Percentiles rank a stretch among this genome's conserved stretches.
These are phyloP conservation scores for Colletotrichum zoysiae DNA, from an alignment of 2,329 filamentous ascomycete species.

Conservation along the genomic window DNA sequence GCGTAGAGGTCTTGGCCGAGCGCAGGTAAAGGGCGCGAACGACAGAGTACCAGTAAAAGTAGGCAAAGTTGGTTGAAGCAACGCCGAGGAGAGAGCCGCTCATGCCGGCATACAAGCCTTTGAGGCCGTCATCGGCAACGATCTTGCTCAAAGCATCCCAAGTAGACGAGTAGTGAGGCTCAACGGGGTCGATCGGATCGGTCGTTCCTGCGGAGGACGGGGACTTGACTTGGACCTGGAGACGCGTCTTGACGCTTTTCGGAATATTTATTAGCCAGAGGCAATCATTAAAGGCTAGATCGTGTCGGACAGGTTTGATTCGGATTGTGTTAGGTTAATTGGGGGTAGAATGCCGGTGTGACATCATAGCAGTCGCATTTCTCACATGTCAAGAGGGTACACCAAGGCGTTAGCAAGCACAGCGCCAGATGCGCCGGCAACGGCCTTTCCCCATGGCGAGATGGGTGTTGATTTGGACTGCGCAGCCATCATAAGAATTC, in stretches of 20 bases:
- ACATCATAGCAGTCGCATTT: slow-evolving; percentile 16
- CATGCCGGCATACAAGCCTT: slow-evolving; percentile 91
- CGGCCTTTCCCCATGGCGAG: slow-evolving; percentile 92
- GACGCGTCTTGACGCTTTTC: slow-evolving; percentile 88
- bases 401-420: slow-evolving; percentile 95
- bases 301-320: neutral
- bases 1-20: slow-evolving; percentile 60
- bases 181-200: slow-evolving; percentile 58
- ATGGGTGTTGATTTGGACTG: slow-evolving; percentile 77
- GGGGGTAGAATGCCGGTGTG: neutral
- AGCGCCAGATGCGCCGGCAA: slow-evolving; percentile 92
- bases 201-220: slow-evolving; percentile 59
- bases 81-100: slow-evolving; percentile 89
- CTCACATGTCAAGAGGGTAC: slow-evolving; percentile 95
- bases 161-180: slow-evolving; percentile 86
- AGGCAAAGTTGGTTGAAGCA: slow-evolving; percentile 97
- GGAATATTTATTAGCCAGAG: slow-evolving; percentile 34
- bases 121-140: slow-evolving; percentile 80
- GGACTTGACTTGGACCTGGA: slow-evolving; percentile 92
- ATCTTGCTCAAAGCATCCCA: slow-evolving; percentile 92
- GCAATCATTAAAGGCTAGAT: neutral
- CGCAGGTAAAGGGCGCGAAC: slow-evolving; percentile 85
- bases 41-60: slow-evolving; percentile 98
- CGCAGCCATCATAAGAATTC: slow-evolving; percentile 57
- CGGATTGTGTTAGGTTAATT: neutral